Base-by-base conservation (phyloP, 2,329 filamentous ascomycete genomes). In the Apiospora kogelbergensis region DNA sequence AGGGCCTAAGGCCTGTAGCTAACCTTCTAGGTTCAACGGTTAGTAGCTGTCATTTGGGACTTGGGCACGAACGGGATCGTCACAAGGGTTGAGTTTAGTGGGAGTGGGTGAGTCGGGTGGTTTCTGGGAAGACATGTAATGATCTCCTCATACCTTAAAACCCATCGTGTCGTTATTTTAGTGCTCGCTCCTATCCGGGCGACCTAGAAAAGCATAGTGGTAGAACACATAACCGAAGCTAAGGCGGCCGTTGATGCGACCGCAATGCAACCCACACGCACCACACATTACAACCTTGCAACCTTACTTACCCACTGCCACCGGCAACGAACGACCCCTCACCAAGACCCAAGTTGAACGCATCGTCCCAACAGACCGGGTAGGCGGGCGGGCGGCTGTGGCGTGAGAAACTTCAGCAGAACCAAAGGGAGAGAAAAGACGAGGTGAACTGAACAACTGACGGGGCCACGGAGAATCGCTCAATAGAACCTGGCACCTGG, bases 261-360 rank as follows among this genome's bases (percentile, higher is more conserved):
- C 53, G 30, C 53, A 30, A n/a, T 60, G 53, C 53, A 60, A 60
- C 53, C 53, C 53, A 60, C 53, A 37, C 53, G n/a, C 53, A 33
- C 48, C 53, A 33, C 48, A 46, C 44, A 46, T 22, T 33, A 33
- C 33, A 33, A 33, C 33, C 33, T 33, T 33, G n/a, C n/a, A n/a
- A n/a, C n/a, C n/a, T n/a, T n/a, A n/a, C n/a, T n/a, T n/a, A 42
- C 41, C 41, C 9, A 11, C 41, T 42, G 20, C 24, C 26, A 17
- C 24, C 48, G 22, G 44, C 44, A 20, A 45, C 6, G 17, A 17
- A n/a, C 48, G 7, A 57, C 26, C 48, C 48, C 48, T 33, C 26
- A 33, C 48, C 42, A 20, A 42, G 4, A 42, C 15, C n/a, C 48
- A 57, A n/a, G 26, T 9, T n/a, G 15, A 57, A 46, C 44, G 10